phyloP scores from a whole-genome alignment of 441 rosid species.

The Manihot esculenta region DNA sequence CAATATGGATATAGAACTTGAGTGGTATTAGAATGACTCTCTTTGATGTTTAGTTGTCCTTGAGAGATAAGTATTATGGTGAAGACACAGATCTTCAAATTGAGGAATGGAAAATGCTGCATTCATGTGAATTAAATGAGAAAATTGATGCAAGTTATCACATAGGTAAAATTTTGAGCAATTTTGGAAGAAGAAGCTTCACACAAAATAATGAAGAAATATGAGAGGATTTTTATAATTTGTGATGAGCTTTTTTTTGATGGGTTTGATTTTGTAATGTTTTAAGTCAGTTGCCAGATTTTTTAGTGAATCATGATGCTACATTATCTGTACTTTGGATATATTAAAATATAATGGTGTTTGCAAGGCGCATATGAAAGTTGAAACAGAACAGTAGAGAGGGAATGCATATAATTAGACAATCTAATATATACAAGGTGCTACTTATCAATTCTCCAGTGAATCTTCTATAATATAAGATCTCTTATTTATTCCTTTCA shows the following conservation, averaged over 20 bases:
- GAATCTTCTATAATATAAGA: not conserved
- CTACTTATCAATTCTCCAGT: not conserved
- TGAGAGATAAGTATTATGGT: not conserved
- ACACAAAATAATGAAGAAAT: not conserved
- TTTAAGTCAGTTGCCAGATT: not conserved
- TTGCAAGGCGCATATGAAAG: not conserved
- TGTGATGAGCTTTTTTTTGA: not conserved
- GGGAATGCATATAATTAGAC: not conserved
- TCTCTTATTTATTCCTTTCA: not conserved
- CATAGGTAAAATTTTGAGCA: not conserved
- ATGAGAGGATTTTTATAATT: not conserved
- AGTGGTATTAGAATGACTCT: not conserved
- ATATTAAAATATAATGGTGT: not conserved
- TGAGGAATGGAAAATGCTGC: not conserved
- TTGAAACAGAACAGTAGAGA: not conserved
- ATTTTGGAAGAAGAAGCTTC: constrained; percentile 1
- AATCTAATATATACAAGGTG: not conserved
- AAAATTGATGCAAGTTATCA: not conserved
- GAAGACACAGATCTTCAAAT: not conserved
- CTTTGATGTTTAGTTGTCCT: not conserved
- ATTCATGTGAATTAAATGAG: not conserved
- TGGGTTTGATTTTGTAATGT: not conserved
- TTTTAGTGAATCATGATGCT: not conserved
- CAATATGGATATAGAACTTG: not conserved
- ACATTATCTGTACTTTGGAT: not conserved